Base-by-base conservation (phyloP, 1,284 basidiomycete species). In the Cryptococcus wingfieldii region DNA sequence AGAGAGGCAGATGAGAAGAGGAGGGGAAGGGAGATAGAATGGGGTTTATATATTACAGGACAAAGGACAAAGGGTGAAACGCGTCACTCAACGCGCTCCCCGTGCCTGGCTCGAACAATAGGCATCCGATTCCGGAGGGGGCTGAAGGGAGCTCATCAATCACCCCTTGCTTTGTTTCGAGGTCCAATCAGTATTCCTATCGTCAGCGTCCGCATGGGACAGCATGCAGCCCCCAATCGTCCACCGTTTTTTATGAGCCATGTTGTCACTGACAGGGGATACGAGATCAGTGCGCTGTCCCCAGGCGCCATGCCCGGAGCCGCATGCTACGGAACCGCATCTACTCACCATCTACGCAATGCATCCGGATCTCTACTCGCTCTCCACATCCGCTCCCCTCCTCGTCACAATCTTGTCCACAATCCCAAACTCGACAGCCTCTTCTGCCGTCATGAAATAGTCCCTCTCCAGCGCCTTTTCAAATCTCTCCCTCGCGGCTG, bases 391-490 rank as follows among this genome's bases (percentile, higher is more conserved):
- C 56, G 63, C 57, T 4, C 56, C 60, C 54, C 79, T 64, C 44
- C 68, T 70, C 76, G 89, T 85, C 50, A 95, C 81, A 61, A 95
- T 89, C 50, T 86, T 86, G 77, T 96, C 92, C 43, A 95, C 87
- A 58, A 96, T 88, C 28, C 92, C 91, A 76, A 95, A 95, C 45
- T 85, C 82, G 63, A 90, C 79, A 14, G 91, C 90, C 79, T 92
- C 88, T 70, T 86, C 83, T 5, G 91, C 88, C 50, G 89, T 93
- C 86, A 96, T 87, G 77, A 92, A 96, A 77, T 93, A 93, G 75
- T 96, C 92, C 56, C 92, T 83, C 77, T 96, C 92, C 59, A 96
- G 78, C 38, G 91, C 90, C 56, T 80, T 86, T 73, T 89, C 91
- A 71, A 95, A 95, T 18, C 91, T 83, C 62, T 80, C 77, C 56